Evolutionary conservation across 495 filamentous ascomycete species (phyloP).

Genomic region (Neurospora sp.): DNA sequence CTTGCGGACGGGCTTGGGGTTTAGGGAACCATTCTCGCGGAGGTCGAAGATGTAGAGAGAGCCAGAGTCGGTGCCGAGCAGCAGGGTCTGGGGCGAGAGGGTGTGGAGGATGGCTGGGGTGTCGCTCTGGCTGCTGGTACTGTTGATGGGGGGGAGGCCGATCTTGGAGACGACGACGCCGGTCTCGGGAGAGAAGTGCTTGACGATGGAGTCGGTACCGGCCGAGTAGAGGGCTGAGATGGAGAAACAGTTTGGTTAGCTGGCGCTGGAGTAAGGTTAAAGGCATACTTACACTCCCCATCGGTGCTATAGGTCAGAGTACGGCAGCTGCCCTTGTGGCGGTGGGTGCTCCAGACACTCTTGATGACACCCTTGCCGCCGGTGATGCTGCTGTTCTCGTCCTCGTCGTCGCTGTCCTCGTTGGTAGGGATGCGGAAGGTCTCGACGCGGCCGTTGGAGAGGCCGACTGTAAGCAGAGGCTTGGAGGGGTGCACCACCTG

Average conservation of each 20-base stretch:
- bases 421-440: constrained; percentile 65
- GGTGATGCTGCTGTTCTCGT: constrained; percentile 34
- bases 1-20: constrained; percentile 59
- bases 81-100: constrained; percentile 76
- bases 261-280: background rate
- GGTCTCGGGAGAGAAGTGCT: constrained; percentile 70
- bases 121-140: constrained; percentile 38
- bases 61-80: constrained; percentile 84
- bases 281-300: constrained; percentile 43
- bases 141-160: constrained; percentile 41
- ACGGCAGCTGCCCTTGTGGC: constrained; percentile 90
- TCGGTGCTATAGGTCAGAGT: constrained; percentile 66
- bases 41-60: constrained; percentile 86
- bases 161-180: constrained; percentile 74
- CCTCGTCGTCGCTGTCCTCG: constrained; percentile 37
- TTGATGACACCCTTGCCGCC: constrained; percentile 68
- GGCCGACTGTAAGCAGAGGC: constrained; percentile 75
- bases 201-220: constrained; percentile 82
- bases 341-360: constrained; percentile 73
- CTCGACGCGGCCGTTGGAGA: constrained; percentile 78
- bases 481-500: constrained; percentile 77
- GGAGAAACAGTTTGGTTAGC: constrained; percentile 9
- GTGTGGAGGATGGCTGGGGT: constrained; percentile 65
- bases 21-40: constrained; percentile 52
- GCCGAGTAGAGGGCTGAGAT: constrained; percentile 64